Base-by-base conservation (phyloP, 306 rosid species). In the Prunus salicina region DNA sequence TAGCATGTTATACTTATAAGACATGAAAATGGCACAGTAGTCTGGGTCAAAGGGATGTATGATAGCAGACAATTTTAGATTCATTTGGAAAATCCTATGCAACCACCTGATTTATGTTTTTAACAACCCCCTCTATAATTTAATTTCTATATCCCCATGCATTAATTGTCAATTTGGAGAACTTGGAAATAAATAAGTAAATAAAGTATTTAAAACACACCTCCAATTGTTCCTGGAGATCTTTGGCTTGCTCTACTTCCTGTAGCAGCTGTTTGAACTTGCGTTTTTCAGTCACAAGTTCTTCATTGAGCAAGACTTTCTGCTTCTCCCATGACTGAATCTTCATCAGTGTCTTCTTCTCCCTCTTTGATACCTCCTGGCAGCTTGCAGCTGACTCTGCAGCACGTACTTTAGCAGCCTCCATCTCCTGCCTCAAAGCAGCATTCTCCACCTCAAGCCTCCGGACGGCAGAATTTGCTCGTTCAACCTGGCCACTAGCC, bases 261-360 rank as follows among this genome's bases (percentile, higher is more conserved):
- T 79, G 84, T 45, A 69, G 87, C 58, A 89, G 77, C 78, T 79
- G 88, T 20, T 82, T 79, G 47, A 87, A 67, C 84, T 80, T 89
- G 73, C 84, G 88, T 71, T 84, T 95, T 81, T 88, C 95, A 46
- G 81, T 69, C 72, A 49, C 77, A 25, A 90, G 82, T 73, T 90
- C 96, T 83, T 92, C 96, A 73, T 82, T 93, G 76, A 92, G 78
- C 74, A 86, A 60, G 41, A 86, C 50, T 79, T 92, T 92, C 84
- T 87, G 96, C 82, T 84, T 95, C 81, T 90, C 97, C 96, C 96
- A 89, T 12, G 92, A 89, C 76, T 88, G 92, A 85, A 83, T 72
- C 78, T 90, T 84, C 81, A 83, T 67, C 32, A 84, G 78, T 56
- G 91, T 83, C 85, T 72, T 88, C 87, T 87, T 95, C 85, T 95